These are phyloP conservation scores for Phoma sp. DNA, from an alignment of 2,329 filamentous ascomycete species.

Conservation along the genomic window DNA sequence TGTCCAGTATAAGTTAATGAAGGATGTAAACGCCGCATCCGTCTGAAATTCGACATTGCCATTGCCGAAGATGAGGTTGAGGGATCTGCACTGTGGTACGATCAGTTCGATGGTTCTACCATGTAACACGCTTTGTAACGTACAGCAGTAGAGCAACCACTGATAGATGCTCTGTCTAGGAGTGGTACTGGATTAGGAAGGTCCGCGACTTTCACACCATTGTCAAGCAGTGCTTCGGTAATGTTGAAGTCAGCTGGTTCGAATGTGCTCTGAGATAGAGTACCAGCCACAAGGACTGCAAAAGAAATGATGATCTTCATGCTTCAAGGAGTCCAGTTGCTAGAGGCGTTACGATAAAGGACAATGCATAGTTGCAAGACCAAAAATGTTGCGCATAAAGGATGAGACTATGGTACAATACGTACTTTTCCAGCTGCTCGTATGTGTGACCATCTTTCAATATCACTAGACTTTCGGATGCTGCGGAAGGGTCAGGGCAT, in stretches of 20 bases:
- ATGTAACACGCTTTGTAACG: background rate
- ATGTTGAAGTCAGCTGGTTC: constrained; percentile 27
- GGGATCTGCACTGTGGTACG: constrained; percentile 26
- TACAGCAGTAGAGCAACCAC: constrained; percentile 29
- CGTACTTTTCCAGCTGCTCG: too few species aligned
- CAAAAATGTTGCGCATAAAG: background rate
- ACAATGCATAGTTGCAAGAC: background rate
- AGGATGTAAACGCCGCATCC: constrained; percentile 26
- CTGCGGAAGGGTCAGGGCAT: background rate
- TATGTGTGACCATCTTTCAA: too few species aligned
- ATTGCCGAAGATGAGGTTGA: constrained; percentile 27
- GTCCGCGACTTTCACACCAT: constrained; percentile 26
- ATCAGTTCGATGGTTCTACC: background rate
- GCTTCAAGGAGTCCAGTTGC: too few species aligned
- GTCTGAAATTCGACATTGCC: constrained; percentile 20
- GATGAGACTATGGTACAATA: too few species aligned
- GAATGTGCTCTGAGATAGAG: constrained; percentile 7
- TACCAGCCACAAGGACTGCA: background rate
- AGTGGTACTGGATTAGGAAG: constrained; percentile 20
- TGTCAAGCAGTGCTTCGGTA: constrained; percentile 28
- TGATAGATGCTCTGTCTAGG: background rate
- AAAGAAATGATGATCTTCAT: constrained; percentile 2
- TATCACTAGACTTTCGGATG: too few species aligned
- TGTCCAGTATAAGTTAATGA: constrained; percentile 25
- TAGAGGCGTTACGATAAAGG: too few species aligned